These are phyloP conservation scores for Metschnikowia matae DNA, from an alignment of 805 yeast genomes.

Conservation along the genomic window DNA sequence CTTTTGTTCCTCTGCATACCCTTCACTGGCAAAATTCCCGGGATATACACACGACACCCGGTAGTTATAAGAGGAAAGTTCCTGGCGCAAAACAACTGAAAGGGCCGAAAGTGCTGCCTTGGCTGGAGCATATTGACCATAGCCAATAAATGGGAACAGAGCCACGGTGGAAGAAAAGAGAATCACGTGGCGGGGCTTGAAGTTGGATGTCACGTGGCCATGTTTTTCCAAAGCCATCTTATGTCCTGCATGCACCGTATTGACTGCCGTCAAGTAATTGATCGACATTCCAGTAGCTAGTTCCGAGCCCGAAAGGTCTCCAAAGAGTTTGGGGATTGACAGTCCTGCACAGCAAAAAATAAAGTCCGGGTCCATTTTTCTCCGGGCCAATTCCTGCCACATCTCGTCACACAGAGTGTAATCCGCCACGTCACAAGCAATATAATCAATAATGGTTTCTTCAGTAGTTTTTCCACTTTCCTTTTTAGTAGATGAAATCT, in stretches of 20 bases:
- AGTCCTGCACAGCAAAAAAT: constrained; percentile 87
- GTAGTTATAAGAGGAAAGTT: constrained; percentile 61
- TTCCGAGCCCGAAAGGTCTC: constrained; percentile 58
- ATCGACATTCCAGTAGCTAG: constrained; percentile 57
- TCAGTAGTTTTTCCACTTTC: background rate
- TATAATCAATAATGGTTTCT: constrained; percentile 24
- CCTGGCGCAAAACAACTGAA: constrained; percentile 78
- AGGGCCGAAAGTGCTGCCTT: constrained; percentile 79
- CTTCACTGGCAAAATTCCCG: constrained; percentile 89
- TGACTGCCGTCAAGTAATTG: constrained; percentile 73
- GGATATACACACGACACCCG: constrained; percentile 76
- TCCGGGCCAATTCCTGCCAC: constrained; percentile 31
- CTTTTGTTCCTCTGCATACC: constrained; percentile 71
- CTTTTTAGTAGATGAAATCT: background rate
- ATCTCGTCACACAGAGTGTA: constrained; percentile 47
- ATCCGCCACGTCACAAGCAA: constrained; percentile 62
- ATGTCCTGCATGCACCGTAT: constrained; percentile 61
- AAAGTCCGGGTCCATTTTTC: constrained; percentile 55
- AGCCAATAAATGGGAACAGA: constrained; percentile 86
- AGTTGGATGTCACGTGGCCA: background rate
- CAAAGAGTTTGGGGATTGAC: constrained; percentile 72
- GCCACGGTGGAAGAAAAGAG: constrained; percentile 71
- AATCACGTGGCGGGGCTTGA: constrained; percentile 54
- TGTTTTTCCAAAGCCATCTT: constrained; percentile 33
- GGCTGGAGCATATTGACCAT: constrained; percentile 83